A percentile compares a stretch with the other conserved stretches of the same genome.
Conservation (phyloP, 1,139 yeast species). For the Nematodospora anomalae region DNA sequence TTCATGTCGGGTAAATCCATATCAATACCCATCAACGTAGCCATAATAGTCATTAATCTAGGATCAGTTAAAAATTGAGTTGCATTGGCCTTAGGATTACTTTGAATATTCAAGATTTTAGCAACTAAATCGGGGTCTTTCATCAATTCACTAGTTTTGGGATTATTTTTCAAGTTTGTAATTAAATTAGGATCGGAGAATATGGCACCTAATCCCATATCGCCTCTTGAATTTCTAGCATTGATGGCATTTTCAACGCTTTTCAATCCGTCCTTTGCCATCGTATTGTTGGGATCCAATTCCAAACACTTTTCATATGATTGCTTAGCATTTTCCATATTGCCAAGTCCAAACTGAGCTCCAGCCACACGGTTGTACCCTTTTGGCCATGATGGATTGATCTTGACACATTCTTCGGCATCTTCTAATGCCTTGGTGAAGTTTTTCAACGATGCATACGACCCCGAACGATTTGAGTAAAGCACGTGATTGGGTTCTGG, state of each 20-base stretch:
- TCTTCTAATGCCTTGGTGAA: conserved; percentile 75
- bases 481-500: conserved; percentile 83
- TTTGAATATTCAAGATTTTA: conserved; percentile 63
- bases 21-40: conserved; percentile 82
- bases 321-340: conserved; percentile 65
- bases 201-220: conserved; percentile 73
- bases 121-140: conserved; percentile 82
- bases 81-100: conserved; percentile 74
- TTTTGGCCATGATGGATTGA: conserved; percentile 88
- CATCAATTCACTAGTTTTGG: conserved; percentile 84
- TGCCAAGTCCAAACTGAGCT: conserved; percentile 83
- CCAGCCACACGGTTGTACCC: conserved; percentile 94
- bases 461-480: conserved; percentile 92
- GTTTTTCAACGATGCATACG: conserved; percentile 76
- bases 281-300: conserved; percentile 76
- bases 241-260: conserved; percentile 61
- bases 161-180: conserved; percentile 73
- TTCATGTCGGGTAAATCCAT: conserved; percentile 50
- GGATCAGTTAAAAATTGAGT: conserved; percentile 72
- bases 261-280: conserved; percentile 82
- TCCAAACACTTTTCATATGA: conserved; percentile 81
- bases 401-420: conserved; percentile 77
- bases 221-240: conserved; percentile 41
- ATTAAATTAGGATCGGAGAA: conserved; percentile 81
- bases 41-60: conserved; percentile 85